Conservation (phyloP, 768 basidiomycete genomes). For the Coprinopsis marcescibilis region DNA sequence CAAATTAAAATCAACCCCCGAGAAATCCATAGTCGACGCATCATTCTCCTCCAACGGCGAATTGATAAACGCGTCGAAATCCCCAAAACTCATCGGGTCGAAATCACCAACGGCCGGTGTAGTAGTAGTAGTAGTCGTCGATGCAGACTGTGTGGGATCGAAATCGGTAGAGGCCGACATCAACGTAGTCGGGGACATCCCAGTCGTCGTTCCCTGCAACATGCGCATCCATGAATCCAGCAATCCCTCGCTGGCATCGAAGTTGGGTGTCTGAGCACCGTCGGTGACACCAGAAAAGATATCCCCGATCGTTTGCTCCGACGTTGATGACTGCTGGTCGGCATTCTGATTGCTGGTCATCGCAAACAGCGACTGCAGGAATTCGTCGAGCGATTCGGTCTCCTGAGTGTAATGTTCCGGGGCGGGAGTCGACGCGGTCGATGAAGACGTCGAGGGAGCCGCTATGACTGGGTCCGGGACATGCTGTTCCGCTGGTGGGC, state of each 20-base stretch:
- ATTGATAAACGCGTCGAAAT: no score
- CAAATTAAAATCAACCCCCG: not conserved
- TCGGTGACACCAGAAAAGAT: no score
- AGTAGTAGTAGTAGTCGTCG: no score
- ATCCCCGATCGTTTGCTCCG: no score
- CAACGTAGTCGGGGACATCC: not conserved
- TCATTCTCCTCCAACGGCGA: no score
- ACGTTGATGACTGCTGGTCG: not conserved
- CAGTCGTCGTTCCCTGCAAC: not conserved
- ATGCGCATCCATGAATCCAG: slow-evolving; percentile 7
- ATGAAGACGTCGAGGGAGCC: not conserved
- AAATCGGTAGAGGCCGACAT: not conserved
- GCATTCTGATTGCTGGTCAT: not conserved
- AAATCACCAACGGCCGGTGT: no score
- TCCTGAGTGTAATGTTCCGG: slow-evolving; percentile 1
- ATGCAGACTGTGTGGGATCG: no score
- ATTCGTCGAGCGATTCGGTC: not conserved
- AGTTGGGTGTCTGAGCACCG: not conserved
- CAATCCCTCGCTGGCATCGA: slow-evolving; percentile 1
- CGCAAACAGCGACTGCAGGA: slow-evolving; percentile 3
- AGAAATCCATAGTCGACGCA: not conserved
- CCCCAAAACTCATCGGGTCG: no score
- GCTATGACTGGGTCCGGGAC: not conserved
- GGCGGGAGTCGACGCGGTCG: slow-evolving; percentile 3
- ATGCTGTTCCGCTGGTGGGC: not conserved